Conservation (phyloP, 495 filamentous ascomycete species). For the Lepidopterella palustris region DNA sequence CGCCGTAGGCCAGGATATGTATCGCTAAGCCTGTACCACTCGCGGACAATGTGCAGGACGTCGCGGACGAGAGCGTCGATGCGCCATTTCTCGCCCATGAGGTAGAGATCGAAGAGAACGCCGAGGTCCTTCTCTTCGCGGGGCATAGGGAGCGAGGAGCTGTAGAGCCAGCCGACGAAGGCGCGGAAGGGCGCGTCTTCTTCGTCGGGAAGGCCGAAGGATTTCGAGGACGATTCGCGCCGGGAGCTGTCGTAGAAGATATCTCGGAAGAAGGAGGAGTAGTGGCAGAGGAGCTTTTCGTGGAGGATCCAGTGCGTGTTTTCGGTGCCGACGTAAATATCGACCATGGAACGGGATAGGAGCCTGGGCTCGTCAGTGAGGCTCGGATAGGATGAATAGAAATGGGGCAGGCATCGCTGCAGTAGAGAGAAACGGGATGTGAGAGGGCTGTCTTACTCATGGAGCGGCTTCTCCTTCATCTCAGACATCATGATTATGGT, state of each 20-base stretch:
- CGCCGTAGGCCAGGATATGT: conserved; percentile 44
- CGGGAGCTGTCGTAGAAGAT: conserved; percentile 40
- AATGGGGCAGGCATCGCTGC: background rate
- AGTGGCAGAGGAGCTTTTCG: conserved; percentile 47
- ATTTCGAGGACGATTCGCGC: conserved; percentile 24
- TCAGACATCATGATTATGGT: conserved; percentile 13
- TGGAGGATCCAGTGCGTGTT: conserved; percentile 45
- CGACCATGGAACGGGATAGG: conserved; percentile 43
- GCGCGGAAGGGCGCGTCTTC: conserved; percentile 41
- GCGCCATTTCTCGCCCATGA: conserved; percentile 41
- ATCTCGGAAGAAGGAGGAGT: conserved; percentile 43
- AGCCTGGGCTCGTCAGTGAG: conserved; percentile 33
- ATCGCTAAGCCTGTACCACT: conserved; percentile 41
- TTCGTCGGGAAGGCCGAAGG: conserved; percentile 43
- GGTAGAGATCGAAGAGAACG: conserved; percentile 43
- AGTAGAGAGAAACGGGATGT: background rate
- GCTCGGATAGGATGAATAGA: background rate
- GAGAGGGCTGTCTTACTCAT: conserved; percentile 31
- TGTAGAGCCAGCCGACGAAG: conserved; percentile 48
- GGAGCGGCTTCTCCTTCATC: conserved; percentile 29
- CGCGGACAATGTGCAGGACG: conserved; percentile 38
- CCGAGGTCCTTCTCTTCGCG: conserved; percentile 40
- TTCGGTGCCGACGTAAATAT: conserved; percentile 45
- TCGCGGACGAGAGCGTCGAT: conserved; percentile 35
- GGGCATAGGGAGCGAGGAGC: conserved; percentile 34